A percentile compares a stretch with the other conserved stretches of the same genome.
Evolutionary conservation across 352 stramenopile species (phyloP).

Genomic region (Pythium phragmitis): DNA sequence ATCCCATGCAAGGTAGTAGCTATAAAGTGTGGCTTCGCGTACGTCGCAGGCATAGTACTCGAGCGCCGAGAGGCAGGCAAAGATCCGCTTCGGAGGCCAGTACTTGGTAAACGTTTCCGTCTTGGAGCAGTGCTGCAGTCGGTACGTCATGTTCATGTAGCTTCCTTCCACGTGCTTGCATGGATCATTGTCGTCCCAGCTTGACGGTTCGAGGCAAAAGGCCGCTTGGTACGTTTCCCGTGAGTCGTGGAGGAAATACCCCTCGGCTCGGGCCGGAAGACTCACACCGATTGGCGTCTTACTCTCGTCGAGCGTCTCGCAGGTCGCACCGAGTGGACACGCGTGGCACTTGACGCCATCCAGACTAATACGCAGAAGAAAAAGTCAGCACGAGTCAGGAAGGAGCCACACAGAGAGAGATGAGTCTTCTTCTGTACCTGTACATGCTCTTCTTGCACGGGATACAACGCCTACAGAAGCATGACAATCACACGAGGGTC

Average conservation of each 20-base stretch:
- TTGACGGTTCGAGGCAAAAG: slow-evolving; percentile 37
- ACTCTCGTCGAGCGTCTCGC: slow-evolving; percentile 36
- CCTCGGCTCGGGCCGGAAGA: slow-evolving; percentile 37
- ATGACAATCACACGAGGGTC: not conserved
- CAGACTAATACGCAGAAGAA: slow-evolving; percentile 35
- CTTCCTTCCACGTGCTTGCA: slow-evolving; percentile 35
- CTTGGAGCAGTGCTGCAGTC: slow-evolving; percentile 46
- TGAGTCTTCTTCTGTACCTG: slow-evolving; percentile 34
- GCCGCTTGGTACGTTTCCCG: slow-evolving; percentile 38
- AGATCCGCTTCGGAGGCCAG: slow-evolving; percentile 61
- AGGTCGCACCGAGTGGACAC: slow-evolving; percentile 54
- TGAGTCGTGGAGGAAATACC: slow-evolving; percentile 48
- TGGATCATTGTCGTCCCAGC: slow-evolving; percentile 48
- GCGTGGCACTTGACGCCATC: slow-evolving; percentile 61
- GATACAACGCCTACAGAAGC: slow-evolving; percentile 39
- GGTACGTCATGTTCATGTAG: slow-evolving; percentile 27
- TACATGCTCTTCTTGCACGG: slow-evolving; percentile 64
- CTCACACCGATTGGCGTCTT: slow-evolving; percentile 40
- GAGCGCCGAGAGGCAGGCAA: slow-evolving; percentile 51
- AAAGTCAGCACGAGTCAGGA: not conserved
- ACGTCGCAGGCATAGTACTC: slow-evolving; percentile 53
- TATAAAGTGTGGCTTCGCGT: not conserved
- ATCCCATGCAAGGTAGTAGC: not conserved
- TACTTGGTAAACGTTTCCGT: slow-evolving; percentile 39
- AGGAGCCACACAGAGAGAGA: not conserved